Conservation (phyloP, 805 yeast species). For the Nakazawaea anatomiae region DNA sequence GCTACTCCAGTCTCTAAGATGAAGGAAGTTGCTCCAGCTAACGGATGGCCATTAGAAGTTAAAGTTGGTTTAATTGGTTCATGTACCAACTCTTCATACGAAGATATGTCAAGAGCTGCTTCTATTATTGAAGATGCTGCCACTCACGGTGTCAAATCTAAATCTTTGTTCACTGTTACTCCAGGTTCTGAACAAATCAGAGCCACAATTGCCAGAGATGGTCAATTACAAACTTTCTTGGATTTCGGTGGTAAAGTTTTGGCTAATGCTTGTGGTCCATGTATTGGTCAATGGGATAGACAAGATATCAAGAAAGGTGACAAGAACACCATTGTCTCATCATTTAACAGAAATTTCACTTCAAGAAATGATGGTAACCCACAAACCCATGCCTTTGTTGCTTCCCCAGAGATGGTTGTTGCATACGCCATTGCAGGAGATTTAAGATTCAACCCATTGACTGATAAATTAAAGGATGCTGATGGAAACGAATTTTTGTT, state of each 20-base stretch:
- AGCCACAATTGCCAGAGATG: slow-evolving; percentile 96
- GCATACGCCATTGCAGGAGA: slow-evolving; percentile 96
- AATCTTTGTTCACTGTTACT: slow-evolving; percentile 87
- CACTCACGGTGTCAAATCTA: slow-evolving; percentile 80
- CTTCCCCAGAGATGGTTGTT: slow-evolving; percentile 98
- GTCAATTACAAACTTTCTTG: slow-evolving; percentile 73
- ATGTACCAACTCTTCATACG: slow-evolving; percentile 97
- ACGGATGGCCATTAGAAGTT: slow-evolving; percentile 82
- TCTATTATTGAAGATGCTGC: slow-evolving; percentile 86
- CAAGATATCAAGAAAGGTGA: slow-evolving; percentile 59
- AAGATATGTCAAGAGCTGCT: slow-evolving; percentile 96
- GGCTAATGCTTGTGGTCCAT: slow-evolving; percentile 99
- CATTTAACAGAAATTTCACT: slow-evolving; percentile 96
- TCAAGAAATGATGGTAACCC: slow-evolving; percentile 98
- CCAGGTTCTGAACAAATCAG: slow-evolving; percentile 98
- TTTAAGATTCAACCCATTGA: slow-evolving; percentile 85
- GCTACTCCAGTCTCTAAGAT: slow-evolving; percentile 88
- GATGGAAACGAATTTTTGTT: slow-evolving; percentile 75
- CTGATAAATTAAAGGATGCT: slow-evolving; percentile 69
- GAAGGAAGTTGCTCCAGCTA: slow-evolving; percentile 59
- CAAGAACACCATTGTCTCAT: slow-evolving; percentile 87
- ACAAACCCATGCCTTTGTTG: slow-evolving; percentile 93
- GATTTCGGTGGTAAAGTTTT: slow-evolving; percentile 86
- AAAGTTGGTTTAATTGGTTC: slow-evolving; percentile 96
- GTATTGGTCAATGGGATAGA: slow-evolving; percentile 99